Conservation (phyloP, 2,329 filamentous ascomycete species). For the Fusarium camptoceras region DNA sequence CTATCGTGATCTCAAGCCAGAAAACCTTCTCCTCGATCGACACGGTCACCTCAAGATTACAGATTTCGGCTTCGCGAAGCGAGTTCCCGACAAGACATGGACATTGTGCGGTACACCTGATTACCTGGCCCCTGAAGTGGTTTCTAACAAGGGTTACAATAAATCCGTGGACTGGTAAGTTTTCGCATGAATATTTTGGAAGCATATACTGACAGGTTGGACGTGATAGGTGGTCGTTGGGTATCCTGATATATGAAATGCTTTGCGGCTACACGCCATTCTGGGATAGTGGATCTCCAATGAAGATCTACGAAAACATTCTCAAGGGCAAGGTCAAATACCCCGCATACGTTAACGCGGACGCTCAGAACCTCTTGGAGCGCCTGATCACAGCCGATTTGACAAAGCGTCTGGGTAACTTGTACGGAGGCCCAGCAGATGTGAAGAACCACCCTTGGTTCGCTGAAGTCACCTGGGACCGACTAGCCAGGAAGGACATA, state of each 20-base stretch:
- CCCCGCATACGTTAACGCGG: slow-evolving; percentile 92
- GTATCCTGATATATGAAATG: slow-evolving; percentile 99
- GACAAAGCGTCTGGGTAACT: slow-evolving; percentile 93
- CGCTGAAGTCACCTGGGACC: slow-evolving; percentile 96
- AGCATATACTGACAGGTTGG: slow-evolving; percentile 16
- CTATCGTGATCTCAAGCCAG: slow-evolving; percentile 96
- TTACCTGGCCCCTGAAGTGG: slow-evolving; percentile 96
- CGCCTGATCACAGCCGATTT: slow-evolving; percentile 94
- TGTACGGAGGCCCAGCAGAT: slow-evolving; percentile 89
- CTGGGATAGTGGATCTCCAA: slow-evolving; percentile 96
- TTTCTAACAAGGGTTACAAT: slow-evolving; percentile 99
- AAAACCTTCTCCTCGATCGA: slow-evolving; percentile 90
- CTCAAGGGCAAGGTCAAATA: slow-evolving; percentile 96
- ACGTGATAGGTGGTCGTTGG: slow-evolving; percentile 89
- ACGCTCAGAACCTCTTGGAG: slow-evolving; percentile 92
- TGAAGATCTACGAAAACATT: slow-evolving; percentile 99
- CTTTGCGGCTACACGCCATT: slow-evolving; percentile 98
- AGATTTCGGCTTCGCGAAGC: slow-evolving; percentile 98
- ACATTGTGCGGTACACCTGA: slow-evolving; percentile 97
- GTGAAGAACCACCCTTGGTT: slow-evolving; percentile 98
- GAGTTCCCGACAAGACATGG: slow-evolving; percentile 99
- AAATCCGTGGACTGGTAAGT: slow-evolving; percentile 98
- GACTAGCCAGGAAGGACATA: slow-evolving; percentile 93
- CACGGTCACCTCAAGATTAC: slow-evolving; percentile 97
- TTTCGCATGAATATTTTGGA: not conserved